phyloP scores from a whole-genome alignment of 495 filamentous ascomycete genomes.

The Daldinia decipiens region DNA sequence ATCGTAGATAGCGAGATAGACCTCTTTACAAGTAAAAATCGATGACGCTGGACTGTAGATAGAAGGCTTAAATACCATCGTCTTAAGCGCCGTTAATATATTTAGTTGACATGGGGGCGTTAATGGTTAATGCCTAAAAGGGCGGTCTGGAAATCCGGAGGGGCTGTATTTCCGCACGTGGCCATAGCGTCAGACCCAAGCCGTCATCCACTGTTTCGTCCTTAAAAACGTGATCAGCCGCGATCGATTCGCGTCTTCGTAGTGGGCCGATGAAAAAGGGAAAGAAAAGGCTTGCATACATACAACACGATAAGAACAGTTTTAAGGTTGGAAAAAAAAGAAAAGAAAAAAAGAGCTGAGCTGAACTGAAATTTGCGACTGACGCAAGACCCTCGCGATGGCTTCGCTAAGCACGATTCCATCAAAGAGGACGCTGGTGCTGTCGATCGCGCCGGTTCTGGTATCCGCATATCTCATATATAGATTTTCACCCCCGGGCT shows the following conservation, averaged over 20 bases:
- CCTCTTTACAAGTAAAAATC: neutral
- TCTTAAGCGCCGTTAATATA: conserved; percentile 28
- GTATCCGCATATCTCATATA: conserved; percentile 38
- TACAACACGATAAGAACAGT: neutral
- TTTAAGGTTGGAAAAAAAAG: neutral
- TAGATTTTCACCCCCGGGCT: conserved; percentile 19
- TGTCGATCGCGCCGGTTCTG: conserved; percentile 36
- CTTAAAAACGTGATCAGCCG: conserved; percentile 36
- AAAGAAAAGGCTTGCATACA: neutral
- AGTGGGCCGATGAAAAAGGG: conserved; percentile 10
- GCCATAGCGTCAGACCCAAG: conserved; percentile 21
- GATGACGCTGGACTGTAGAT: neutral
- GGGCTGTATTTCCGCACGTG: conserved; percentile 14
- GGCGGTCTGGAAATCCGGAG: conserved; percentile 24
- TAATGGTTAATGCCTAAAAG: conserved; percentile 13
- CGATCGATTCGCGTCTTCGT: conserved; percentile 5
- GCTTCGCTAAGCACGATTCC: conserved; percentile 19
- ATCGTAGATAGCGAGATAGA: neutral
- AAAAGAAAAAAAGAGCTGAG: neutral
- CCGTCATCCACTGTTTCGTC: conserved; percentile 16
- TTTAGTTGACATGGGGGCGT: conserved; percentile 8
- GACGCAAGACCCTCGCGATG: neutral
- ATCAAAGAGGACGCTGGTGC: conserved; percentile 26
- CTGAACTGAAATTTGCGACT: neutral
- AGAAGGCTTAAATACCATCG: conserved; percentile 15